Percentiles rank a stretch among this genome's conserved stretches.
Conservation (phyloP, 2,329 filamentous ascomycete species). For the Aspergillus novoparasiticus region DNA sequence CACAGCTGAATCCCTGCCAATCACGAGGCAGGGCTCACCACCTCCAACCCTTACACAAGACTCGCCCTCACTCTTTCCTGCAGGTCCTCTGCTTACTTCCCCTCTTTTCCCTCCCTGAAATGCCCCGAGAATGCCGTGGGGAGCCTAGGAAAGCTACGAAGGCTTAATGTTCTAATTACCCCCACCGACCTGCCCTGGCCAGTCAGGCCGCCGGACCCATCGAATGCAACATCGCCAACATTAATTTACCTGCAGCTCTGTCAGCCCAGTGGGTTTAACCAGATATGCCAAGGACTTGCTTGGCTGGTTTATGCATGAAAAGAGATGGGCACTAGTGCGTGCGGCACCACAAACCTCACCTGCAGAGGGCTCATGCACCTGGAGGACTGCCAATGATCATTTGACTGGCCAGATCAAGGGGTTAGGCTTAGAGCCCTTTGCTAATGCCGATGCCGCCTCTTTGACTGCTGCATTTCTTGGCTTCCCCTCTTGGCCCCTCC, state of each 20-base stretch:
- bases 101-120: neutral
- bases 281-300: neutral
- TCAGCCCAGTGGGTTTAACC: neutral
- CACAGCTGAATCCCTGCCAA: conserved; percentile 1
- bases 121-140: neutral
- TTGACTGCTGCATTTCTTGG: neutral
- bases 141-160: neutral
- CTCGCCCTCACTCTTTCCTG: neutral
- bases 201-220: neutral
- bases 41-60: neutral
- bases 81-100: neutral
- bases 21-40: neutral
- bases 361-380: conserved; percentile 7
- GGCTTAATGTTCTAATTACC: neutral
- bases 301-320: conserved; percentile 2
- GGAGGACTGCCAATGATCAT: conserved; percentile 10
- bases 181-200: neutral
- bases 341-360: neutral
- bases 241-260: conserved; percentile 1
- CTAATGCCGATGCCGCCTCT: neutral
- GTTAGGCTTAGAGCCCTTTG: neutral
- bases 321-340: neutral
- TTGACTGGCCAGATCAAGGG: neutral
- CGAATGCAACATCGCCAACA: neutral
- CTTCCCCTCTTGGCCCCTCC: conserved; percentile 2